Base-by-base conservation (phyloP, 108 stramenopile genomes). In the Skeletonema potamos region DNA sequence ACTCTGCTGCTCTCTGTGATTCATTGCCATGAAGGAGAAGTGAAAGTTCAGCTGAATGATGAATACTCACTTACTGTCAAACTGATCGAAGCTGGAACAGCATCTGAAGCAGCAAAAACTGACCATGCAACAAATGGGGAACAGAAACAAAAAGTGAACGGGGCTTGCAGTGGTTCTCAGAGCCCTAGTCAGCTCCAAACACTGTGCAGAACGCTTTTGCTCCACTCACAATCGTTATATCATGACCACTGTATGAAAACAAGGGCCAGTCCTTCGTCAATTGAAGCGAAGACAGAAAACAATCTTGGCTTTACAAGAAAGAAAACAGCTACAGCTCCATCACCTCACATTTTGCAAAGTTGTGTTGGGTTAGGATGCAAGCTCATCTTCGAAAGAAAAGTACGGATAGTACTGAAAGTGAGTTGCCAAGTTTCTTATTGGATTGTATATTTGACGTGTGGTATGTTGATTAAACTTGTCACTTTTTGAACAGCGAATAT, bases 21-120 rank as follows among this genome's bases (percentile, higher is more conserved):
- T 26, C 89, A 92, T 76, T 92, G 90, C 57, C 93, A 94, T 66
- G 90, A 92, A 57, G 91, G 93, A 34, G 93, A 94, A 67, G 89
- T 94, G 15, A 92, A 92, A 60, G 93, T 94, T 13, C 93, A 91
- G 55, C 76, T 94, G 44, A 81, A 94, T 76, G 77, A 85, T 29
- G 93, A 94, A 61, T 94, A 92, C 64, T 85, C 87, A 10, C 70
- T 94, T 22, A 85, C 86, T 26, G 76, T 89, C 29, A 90, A 90
- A 66, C 62, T 94, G 43, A 88, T 94, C 15, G 93, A 94, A 72
- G 88, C 89, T n/a, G 82, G 82, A 13, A 77, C 72, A 17, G 79
- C 72, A 36, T 73, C 64, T 3, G 77, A 73, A 9, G 76, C 59
- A 24, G 73, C 67, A 18, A 46, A 58, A 15, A 58, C 26, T 5